Base-by-base conservation (phyloP, 306 rosid genomes). In the Sesbania bispinosa region DNA sequence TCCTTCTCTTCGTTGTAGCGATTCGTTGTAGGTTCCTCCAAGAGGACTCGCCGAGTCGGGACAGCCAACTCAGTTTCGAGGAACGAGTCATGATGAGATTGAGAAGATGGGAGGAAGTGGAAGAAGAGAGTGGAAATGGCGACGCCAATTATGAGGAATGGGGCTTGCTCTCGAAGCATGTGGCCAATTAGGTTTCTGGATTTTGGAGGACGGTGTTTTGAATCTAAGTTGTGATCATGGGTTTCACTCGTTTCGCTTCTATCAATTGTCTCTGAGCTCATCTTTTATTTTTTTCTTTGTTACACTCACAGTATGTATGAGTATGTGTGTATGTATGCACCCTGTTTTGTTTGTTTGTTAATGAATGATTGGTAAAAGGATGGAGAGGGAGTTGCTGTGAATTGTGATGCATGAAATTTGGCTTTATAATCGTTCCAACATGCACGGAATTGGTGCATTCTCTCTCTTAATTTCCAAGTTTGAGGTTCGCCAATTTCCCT, bases 341-440 rank as follows among this genome's bases (percentile, higher is more conserved):
- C n/a, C n/a, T n/a, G n/a, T n/a, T n/a, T n/a, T n/a, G n/a, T n/a
- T n/a, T n/a, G n/a, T n/a, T n/a, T n/a, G 55, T 7, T 9, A 58
- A 32, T 54, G 24, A 50, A 21, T 2, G 33, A 16, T 46, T 6
- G 53, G 38, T 41, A 38, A 38, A 39, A 42, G 42, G 59, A 52
- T 51, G 50, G 47, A 45, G 45, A 21, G 50, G 58, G 59, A 33
- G 45, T 52, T 21, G 71, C 1, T 32, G 7, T 67, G 35, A 69
- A 46, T 53, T 76, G 51, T 48, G 87, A 73, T 84, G 94, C 97
- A 92, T 87, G 85, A 78, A 80, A 54, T 19, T 32, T 87, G 90
- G 81, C 90, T 58, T 47, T 73, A 75, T 67, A 87, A 83, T 83
- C 96, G 87, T 79, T 89, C 83, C 45, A 62, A 63, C 67, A 19